Evolutionary conservation across 805 yeast species (phyloP).

Genomic region (Saturnispora hagleri): DNA sequence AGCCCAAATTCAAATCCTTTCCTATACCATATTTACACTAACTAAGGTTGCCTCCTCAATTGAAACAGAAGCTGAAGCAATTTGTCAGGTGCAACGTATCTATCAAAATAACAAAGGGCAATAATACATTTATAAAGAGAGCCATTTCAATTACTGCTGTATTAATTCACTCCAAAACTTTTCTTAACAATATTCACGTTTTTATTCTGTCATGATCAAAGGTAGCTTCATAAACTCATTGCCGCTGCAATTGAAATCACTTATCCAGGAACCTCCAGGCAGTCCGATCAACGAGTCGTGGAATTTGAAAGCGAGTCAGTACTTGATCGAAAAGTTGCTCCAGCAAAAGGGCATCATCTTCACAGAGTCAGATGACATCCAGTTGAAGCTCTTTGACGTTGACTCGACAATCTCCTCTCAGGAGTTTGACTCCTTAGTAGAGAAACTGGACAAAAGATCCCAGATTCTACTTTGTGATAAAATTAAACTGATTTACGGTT

Average conservation of each 20-base stretch:
- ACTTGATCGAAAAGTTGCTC: slow-evolving; percentile 11
- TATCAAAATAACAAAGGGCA: no score
- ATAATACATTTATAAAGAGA: no score
- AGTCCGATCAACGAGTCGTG: neutral
- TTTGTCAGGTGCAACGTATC: no score
- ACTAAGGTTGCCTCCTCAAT: no score
- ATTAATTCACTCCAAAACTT: no score
- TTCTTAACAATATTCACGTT: neutral
- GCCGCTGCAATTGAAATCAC: slow-evolving; percentile 13
- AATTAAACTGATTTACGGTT: slow-evolving; percentile 22
- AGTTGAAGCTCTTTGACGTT: slow-evolving; percentile 23
- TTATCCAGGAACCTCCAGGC: slow-evolving; percentile 7
- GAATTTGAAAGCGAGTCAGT: slow-evolving; percentile 8
- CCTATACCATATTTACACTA: neutral
- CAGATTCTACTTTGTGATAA: slow-evolving; percentile 21
- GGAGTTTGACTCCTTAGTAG: slow-evolving; percentile 18
- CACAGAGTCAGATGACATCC: slow-evolving; percentile 21
- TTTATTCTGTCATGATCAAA: slow-evolving; percentile 13
- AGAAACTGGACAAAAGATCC: slow-evolving; percentile 12
- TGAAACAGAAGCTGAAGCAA: no score
- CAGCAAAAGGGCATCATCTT: slow-evolving; percentile 22
- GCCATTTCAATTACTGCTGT: no score
- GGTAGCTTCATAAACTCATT: slow-evolving; percentile 16
- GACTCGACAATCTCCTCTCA: slow-evolving; percentile 19
- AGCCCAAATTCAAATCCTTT: neutral